phyloP scores from a whole-genome alignment of 768 basidiomycete species.

The Agrocybe pediades region DNA sequence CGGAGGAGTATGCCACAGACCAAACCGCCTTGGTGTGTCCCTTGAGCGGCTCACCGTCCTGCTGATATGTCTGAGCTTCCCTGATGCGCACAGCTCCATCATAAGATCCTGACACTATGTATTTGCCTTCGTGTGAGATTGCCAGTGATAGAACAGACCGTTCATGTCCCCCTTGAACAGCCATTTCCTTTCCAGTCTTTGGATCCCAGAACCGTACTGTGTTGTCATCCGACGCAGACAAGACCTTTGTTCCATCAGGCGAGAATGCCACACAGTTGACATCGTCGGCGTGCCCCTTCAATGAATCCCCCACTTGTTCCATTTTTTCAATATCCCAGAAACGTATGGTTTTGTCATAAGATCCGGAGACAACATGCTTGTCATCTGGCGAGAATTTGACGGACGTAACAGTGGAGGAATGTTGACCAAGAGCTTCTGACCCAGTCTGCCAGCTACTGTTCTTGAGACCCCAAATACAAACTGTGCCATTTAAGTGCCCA shows the following conservation, averaged over 20 bases:
- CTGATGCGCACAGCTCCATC: not conserved
- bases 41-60: not conserved
- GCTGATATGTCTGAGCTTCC: not conserved
- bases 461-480: slow-evolving; percentile 18
- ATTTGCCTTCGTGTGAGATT: slow-evolving; percentile 4
- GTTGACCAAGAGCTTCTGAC: not conserved
- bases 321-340: slow-evolving; percentile 8
- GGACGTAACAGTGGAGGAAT: not conserved
- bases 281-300: not conserved
- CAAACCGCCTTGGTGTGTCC: not conserved
- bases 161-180: slow-evolving; percentile 1
- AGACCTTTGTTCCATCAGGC: too few species aligned
- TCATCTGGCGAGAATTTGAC: slow-evolving; percentile 15
- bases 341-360: slow-evolving; percentile 13
- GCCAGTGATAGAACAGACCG: slow-evolving; percentile 1
- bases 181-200: not conserved
- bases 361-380: slow-evolving; percentile 10
- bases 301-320: not conserved
- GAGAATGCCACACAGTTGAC: too few species aligned
- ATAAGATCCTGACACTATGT: not conserved
- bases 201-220: too few species aligned
- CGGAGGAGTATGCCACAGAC: not conserved
- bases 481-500: slow-evolving; percentile 8
- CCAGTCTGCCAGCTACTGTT: not conserved
- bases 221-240: too few species aligned